These are phyloP conservation scores for Debaryomyces sp. DNA, from an alignment of 1,139 yeast genomes.

Conservation along the genomic window DNA sequence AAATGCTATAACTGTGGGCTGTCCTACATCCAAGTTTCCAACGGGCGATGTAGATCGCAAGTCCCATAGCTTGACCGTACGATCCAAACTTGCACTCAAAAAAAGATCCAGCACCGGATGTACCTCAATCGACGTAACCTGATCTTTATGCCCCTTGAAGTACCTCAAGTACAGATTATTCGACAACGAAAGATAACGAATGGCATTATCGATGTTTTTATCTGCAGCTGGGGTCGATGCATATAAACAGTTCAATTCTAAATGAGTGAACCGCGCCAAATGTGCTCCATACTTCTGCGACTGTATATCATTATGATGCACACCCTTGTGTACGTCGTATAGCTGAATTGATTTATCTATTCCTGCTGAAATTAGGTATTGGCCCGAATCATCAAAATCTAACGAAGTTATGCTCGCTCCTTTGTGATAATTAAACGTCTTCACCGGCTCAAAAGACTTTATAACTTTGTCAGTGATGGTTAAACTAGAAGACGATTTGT, in stretches of 20 bases:
- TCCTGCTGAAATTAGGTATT: constrained; percentile 74
- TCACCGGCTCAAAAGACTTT: constrained; percentile 55
- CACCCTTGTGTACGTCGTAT: constrained; percentile 76
- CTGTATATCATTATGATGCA: constrained; percentile 63
- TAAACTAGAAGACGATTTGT: constrained; percentile 14
- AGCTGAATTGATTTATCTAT: constrained; percentile 83
- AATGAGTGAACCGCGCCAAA: constrained; percentile 82
- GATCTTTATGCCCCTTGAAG: constrained; percentile 81
- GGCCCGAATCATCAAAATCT: constrained; percentile 86
- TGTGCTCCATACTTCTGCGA: constrained; percentile 94
- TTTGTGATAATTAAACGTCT: constrained; percentile 59
- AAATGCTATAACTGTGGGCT: constrained; percentile 62
- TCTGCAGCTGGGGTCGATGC: constrained; percentile 64
- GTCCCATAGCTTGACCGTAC: constrained; percentile 89
- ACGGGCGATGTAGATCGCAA: constrained; percentile 60
- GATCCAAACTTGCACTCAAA: constrained; percentile 72
- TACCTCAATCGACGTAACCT: constrained; percentile 72
- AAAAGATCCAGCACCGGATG: constrained; percentile 73
- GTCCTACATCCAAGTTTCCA: constrained; percentile 63
- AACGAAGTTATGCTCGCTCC: constrained; percentile 72
- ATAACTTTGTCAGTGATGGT: constrained; percentile 47
- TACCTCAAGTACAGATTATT: constrained; percentile 82
- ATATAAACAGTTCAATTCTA: constrained; percentile 71
- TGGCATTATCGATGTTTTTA: constrained; percentile 58
- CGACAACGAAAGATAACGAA: constrained; percentile 73